These are phyloP conservation scores for Arthrobotrys iridis DNA, from an alignment of 2,329 filamentous ascomycete genomes.

Conservation along the genomic window DNA sequence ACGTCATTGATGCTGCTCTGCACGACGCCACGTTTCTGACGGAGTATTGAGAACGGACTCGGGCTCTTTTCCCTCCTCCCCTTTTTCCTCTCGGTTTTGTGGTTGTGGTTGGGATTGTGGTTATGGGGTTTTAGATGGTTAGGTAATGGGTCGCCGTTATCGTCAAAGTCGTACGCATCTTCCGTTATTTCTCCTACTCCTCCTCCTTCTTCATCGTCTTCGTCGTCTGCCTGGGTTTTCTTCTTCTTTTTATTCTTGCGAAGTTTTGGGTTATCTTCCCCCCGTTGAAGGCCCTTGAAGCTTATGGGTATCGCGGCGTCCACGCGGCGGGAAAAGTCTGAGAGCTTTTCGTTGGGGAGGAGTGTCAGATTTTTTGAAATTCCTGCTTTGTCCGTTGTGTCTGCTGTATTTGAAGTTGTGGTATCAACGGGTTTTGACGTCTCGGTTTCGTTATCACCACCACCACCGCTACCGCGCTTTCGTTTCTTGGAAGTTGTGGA, in stretches of 20 bases:
- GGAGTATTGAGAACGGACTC: constrained; percentile 73
- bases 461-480: too few relatives aligned
- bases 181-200: constrained; percentile 28
- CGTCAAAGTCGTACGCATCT: constrained; percentile 50
- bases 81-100: constrained; percentile 62
- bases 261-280: constrained; percentile 59
- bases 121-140: constrained; percentile 46
- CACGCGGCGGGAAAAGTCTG: constrained; percentile 83
- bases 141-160: constrained; percentile 44
- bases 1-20: constrained; percentile 67
- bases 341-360: constrained; percentile 81
- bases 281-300: constrained; percentile 66
- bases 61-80: constrained; percentile 75
- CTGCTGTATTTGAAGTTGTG: background rate
- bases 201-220: constrained; percentile 3
- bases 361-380: constrained; percentile 61
- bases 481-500: constrained; percentile 64
- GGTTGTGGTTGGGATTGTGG: constrained; percentile 24
- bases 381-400: constrained; percentile 57
- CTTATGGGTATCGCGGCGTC: constrained; percentile 82
- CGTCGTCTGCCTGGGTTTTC: constrained; percentile 36
- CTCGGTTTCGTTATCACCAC: too few relatives aligned
- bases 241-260: constrained; percentile 64
- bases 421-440: constrained; percentile 49
- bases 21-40: constrained; percentile 71